Conservation (phyloP, 78 protist genomes). For the Creolimax fragrantissima region DNA sequence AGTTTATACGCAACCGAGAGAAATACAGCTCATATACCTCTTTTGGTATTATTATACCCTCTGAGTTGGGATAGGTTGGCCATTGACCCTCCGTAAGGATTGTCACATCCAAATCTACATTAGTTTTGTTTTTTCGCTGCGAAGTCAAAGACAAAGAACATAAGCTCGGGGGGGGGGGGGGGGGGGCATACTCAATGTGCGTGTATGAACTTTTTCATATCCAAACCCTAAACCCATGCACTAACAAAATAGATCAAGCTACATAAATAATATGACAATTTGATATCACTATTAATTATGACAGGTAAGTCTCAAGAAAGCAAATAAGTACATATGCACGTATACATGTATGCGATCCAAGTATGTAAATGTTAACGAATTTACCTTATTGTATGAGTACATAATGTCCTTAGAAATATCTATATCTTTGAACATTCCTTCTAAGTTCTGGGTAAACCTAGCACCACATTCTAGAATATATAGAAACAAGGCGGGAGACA, state of each 20-base stretch:
- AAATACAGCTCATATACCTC: too few species aligned
- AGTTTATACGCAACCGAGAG: too few species aligned
- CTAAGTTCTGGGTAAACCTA: conserved; percentile 73
- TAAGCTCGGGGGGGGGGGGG: too few species aligned
- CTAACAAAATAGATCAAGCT: too few species aligned
- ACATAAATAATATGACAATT: too few species aligned
- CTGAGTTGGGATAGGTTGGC: conserved; percentile 62
- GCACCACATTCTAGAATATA: conserved; percentile 74
- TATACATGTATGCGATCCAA: background rate
- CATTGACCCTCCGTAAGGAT: conserved; percentile 78
- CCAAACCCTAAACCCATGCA: too few species aligned
- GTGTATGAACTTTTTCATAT: too few species aligned
- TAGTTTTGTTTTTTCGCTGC: background rate
- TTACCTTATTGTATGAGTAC: conserved; percentile 28
- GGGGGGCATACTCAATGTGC: too few species aligned
- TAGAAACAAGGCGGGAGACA: background rate
- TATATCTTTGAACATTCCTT: conserved; percentile 92
- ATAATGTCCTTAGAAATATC: conserved; percentile 57
- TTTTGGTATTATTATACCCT: conserved; percentile 35
- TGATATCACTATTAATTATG: too few species aligned
- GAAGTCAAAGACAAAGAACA: too few species aligned
- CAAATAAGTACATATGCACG: background rate
- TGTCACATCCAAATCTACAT: conserved; percentile 55
- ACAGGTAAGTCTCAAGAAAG: too few species aligned
- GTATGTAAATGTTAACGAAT: background rate